Evolutionary conservation across 164 flowering plant genomes (phyloP).

Genomic region (Berberis thunbergii): DNA sequence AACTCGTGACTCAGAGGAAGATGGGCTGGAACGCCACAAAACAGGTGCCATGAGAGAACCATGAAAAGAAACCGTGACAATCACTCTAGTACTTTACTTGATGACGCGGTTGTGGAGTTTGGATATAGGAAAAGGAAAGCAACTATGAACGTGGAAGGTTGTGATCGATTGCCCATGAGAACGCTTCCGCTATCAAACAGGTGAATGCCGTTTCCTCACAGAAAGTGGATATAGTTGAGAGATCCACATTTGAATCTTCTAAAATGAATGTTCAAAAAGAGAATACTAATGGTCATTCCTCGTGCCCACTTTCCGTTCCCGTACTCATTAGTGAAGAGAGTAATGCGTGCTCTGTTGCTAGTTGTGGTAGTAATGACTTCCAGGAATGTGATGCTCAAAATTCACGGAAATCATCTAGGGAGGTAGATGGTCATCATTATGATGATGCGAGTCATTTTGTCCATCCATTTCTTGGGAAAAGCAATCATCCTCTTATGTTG

Average conservation of each 20-base stretch:
- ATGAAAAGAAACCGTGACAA: slow-evolving; percentile 2
- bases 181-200: slow-evolving; percentile 6
- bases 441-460: slow-evolving; percentile 30
- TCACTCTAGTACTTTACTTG: background rate
- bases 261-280: slow-evolving; percentile 5
- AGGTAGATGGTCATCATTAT: slow-evolving; percentile 4
- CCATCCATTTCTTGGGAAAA: slow-evolving; percentile 16
- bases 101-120: slow-evolving; percentile 1
- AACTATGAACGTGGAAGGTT: slow-evolving; percentile 2
- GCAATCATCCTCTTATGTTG: background rate
- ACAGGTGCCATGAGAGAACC: background rate
- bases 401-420: slow-evolving; percentile 5
- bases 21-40: slow-evolving; percentile 5
- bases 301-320: slow-evolving; percentile 5
- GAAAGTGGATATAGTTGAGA: slow-evolving; percentile 12
- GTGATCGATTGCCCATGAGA: slow-evolving; percentile 2
- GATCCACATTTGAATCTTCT: slow-evolving; percentile 8
- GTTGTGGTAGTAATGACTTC: slow-evolving; percentile 26
- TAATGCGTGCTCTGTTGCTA: slow-evolving; percentile 26
- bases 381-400: slow-evolving; percentile 3
- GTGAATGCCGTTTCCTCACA: slow-evolving; percentile 11
- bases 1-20: background rate
- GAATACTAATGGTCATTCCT: slow-evolving; percentile 1
- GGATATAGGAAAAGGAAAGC: slow-evolving; percentile 9
- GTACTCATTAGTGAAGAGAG: slow-evolving; percentile 14